Evolutionary conservation across 192 early-diverging fungal genomes (phyloP).

Genomic region (Backusella morwellensis): DNA sequence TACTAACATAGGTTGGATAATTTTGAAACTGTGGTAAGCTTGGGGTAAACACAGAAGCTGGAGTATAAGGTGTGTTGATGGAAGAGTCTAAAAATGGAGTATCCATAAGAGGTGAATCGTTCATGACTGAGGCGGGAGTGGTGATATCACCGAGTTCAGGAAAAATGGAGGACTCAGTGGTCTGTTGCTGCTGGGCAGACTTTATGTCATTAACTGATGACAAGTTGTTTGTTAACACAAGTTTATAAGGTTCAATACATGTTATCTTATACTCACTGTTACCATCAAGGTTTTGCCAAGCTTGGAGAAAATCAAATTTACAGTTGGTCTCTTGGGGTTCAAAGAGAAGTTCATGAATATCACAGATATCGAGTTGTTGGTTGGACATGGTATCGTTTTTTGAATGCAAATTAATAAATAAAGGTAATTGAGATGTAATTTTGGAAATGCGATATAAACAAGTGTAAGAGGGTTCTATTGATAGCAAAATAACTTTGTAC

Average conservation of each 20-base stretch:
- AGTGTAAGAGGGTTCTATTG: neutral
- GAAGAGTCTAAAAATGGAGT: slow-evolving; percentile 2
- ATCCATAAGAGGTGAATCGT: neutral
- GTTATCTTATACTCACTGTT: neutral
- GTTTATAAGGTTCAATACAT: slow-evolving; percentile 10
- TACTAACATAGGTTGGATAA: neutral
- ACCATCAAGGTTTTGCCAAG: neutral
- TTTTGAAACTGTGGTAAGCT: slow-evolving; percentile 8
- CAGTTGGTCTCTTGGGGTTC: neutral
- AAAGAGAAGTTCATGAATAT: neutral
- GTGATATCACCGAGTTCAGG: neutral
- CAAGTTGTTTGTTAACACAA: neutral
- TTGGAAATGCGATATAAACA: neutral
- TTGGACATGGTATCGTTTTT: neutral
- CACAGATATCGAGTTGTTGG: neutral
- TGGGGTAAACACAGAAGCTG: slow-evolving; percentile 1
- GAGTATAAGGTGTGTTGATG: neutral
- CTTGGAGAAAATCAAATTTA: slow-evolving; percentile 5
- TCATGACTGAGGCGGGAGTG: neutral
- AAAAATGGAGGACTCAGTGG: neutral
- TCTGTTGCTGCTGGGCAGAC: neutral
- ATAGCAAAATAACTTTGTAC: neutral
- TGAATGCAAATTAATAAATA: neutral
- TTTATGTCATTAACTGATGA: neutral
- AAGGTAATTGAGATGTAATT: neutral